These are phyloP conservation scores for Hirsutella minnesotensis DNA, from an alignment of 2,329 filamentous ascomycete species.

Conservation along the genomic window DNA sequence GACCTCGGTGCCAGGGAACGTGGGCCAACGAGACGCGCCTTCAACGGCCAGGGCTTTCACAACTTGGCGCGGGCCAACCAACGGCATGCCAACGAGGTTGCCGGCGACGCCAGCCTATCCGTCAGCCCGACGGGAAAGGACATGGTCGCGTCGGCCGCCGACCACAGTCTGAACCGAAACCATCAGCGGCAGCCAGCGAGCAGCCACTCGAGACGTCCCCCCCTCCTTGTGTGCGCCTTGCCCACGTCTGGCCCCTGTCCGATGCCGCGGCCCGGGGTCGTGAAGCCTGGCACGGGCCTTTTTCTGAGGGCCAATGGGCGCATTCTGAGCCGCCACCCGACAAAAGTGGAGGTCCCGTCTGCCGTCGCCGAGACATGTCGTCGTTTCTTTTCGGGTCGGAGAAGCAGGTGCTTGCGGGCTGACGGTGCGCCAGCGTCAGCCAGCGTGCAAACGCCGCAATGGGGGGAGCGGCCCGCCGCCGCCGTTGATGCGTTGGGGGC, in stretches of 20 bases:
- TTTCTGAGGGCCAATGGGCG: neutral
- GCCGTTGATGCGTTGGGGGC: neutral
- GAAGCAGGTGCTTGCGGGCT: neutral
- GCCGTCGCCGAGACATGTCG: neutral
- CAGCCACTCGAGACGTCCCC: too few species aligned
- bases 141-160: neutral
- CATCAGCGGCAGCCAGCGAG: too few species aligned
- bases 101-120: neutral
- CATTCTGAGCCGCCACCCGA: neutral
- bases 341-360: neutral
- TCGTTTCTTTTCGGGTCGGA: neutral
- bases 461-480: neutral
- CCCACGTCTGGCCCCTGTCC: neutral
- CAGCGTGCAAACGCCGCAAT: neutral
- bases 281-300: neutral
- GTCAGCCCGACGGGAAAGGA: neutral
- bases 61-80: conserved; percentile 1
- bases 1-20: conserved; percentile 1
- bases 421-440: neutral
- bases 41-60: too few species aligned
- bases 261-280: neutral
- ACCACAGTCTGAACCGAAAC: neutral
- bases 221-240: too few species aligned
- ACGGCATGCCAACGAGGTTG: neutral
- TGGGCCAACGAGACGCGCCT: neutral